Conservation (phyloP, 495 filamentous ascomycete species). For the Lepraria neglecta region DNA sequence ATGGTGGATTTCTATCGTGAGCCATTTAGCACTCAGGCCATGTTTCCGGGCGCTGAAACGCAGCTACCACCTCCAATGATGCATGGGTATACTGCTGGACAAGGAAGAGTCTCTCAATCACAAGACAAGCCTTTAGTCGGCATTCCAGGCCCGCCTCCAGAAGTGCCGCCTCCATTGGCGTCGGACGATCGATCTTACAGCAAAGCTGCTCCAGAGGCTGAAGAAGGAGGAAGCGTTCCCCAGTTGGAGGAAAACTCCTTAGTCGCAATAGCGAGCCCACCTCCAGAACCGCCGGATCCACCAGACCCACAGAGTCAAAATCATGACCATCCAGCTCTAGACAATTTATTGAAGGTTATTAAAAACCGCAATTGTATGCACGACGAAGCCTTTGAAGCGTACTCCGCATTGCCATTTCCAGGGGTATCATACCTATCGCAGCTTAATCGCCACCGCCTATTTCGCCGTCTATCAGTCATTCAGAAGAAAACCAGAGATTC, state of each 20-base stretch:
- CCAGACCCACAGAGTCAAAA: not conserved
- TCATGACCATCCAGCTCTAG: constrained; percentile 26
- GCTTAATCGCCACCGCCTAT: constrained; percentile 53
- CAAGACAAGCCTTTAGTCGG: not conserved
- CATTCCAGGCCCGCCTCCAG: not conserved
- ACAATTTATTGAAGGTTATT: constrained; percentile 40
- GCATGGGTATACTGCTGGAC: not conserved
- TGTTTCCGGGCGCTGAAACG: not conserved
- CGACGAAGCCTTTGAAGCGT: constrained; percentile 52
- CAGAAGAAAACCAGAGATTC: constrained; percentile 48
- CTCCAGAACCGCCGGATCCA: not conserved
- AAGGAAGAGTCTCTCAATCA: not conserved
- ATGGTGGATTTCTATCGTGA: constrained; percentile 28
- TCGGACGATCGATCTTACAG: not conserved
- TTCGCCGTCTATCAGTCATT: constrained; percentile 60
- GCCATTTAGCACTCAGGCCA: constrained; percentile 14
- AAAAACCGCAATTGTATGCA: constrained; percentile 41
- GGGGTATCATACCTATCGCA: constrained; percentile 59
- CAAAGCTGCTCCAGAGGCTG: not conserved
- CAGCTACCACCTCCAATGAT: not conserved
- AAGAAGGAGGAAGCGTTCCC: not conserved
- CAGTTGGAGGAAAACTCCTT: not conserved
- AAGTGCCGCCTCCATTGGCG: too few species aligned
- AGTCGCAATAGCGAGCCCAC: too few species aligned
- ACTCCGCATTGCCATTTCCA: constrained; percentile 56